phyloP scores from a whole-genome alignment of 139 green algal genomes.

The Chlorella vulgaris region DNA sequence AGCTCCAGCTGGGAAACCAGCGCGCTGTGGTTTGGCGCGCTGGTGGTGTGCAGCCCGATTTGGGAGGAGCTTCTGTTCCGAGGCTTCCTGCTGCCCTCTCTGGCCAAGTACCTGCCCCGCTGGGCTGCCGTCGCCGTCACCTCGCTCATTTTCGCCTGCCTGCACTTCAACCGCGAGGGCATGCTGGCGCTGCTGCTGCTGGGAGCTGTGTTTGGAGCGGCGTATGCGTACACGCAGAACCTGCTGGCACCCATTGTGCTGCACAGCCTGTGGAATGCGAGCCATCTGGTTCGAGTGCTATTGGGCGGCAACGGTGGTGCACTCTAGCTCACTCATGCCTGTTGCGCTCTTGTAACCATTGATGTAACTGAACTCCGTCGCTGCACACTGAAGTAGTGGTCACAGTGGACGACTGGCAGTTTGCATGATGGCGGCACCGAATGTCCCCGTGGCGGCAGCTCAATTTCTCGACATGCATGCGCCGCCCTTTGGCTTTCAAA shows the following conservation, averaged over 20 bases:
- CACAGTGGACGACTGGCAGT: too few relatives aligned
- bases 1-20: slow-evolving; percentile 64
- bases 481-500: too few relatives aligned
- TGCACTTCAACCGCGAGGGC: slow-evolving; percentile 85
- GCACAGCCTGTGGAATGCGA: slow-evolving; percentile 51
- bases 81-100: slow-evolving; percentile 89
- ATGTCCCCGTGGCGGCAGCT: too few relatives aligned
- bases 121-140: slow-evolving; percentile 53
- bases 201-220: slow-evolving; percentile 79
- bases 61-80: slow-evolving; percentile 97
- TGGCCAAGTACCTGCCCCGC: slow-evolving; percentile 75
- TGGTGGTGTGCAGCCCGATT: slow-evolving; percentile 83
- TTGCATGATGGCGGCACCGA: too few relatives aligned
- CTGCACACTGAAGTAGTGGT: too few relatives aligned
- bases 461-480: too few relatives aligned
- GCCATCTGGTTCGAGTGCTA: slow-evolving; percentile 32
- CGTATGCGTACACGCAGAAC: slow-evolving; percentile 79
- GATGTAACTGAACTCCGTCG: too few relatives aligned
- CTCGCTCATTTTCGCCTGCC: slow-evolving; percentile 81
- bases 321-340: background rate
- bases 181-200: slow-evolving; percentile 90
- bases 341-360: too few relatives aligned
- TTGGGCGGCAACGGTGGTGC: background rate
- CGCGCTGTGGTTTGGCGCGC: slow-evolving; percentile 74
- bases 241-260: slow-evolving; percentile 60